Base-by-base conservation (phyloP, 257 asterid genomes). In the Thymus mandschuricus region DNA sequence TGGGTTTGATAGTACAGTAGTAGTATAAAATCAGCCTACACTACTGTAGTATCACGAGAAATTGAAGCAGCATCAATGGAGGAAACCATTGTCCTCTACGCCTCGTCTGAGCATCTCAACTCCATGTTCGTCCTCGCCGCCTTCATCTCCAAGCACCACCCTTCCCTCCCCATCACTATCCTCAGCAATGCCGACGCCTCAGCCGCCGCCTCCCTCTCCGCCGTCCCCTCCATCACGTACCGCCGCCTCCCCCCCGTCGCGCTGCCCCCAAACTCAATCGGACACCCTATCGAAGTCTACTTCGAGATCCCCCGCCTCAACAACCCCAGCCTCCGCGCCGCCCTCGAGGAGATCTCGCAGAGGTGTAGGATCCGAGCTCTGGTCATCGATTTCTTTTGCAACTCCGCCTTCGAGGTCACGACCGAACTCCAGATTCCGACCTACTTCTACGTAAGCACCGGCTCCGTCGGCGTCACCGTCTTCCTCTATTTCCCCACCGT, bases 311-410 rank as follows among this genome's bases (percentile, higher is more conserved):
- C 82, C 1, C 83, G 81, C 6, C 80, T 83, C 69, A 30, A 66
- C 58, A 78, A 78, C 80, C 83, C 85, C 0, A 50, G n/a, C 33
- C 68, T 83, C 1, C 62, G 29, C 13, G 8, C 59, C 13, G 80
- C 81, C 56, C 85, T 83, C 10, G 33, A 41, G 5, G 64, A 78
- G 38, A 78, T 80, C 41, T 73, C 83, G 11, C 60, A 60, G 52
- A 73, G 50, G 13, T 55, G 80, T 1, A 66, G 8, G 10, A 71
- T 81, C 72, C 45, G n/a, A 44, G 88, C 85, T 2, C 45, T 83
- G 10, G 69, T 83, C 3, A 66, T 83, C 13, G 88, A 83, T 49
- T 72, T 78, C 69, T 78, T 83, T 67, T 80, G 85, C 69, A 75
- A 75, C 5, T 3, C 88, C 9, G 78, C 85, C 0, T 66, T 56